Percentiles rank a stretch among this genome's conserved stretches.
phyloP scores from a whole-genome alignment of 2,329 filamentous ascomycete genomes.

The Domatiomyces catenatus region DNA sequence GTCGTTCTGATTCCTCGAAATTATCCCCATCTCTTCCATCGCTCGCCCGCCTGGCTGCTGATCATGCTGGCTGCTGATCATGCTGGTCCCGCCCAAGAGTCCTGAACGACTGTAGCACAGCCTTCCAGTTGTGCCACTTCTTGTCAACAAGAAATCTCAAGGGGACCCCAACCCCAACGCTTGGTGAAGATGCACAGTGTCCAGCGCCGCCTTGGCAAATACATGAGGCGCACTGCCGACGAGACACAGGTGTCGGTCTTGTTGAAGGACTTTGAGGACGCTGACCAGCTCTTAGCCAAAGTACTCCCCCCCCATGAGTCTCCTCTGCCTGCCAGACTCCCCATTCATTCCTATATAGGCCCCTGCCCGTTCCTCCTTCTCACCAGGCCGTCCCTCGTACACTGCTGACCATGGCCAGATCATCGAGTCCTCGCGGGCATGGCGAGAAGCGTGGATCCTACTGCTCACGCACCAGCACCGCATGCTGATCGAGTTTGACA shows the following conservation, averaged over 20 bases:
- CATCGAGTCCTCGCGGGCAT: conserved; percentile 58
- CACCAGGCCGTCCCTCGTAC: not conserved
- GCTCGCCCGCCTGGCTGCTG: not conserved
- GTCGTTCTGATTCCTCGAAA: not conserved
- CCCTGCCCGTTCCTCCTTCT: not conserved
- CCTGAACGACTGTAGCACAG: not conserved
- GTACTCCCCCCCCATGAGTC: conserved; percentile 29
- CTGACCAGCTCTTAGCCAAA: conserved; percentile 57
- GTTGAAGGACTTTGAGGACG: conserved; percentile 66
- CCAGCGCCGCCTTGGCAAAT: conserved; percentile 58
- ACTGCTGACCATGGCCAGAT: conserved; percentile 36
- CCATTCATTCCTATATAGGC: not conserved
- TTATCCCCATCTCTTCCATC: conserved; percentile 3
- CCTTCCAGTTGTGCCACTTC: too few relatives aligned
- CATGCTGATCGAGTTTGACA: conserved; percentile 52
- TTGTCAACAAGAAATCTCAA: too few relatives aligned
- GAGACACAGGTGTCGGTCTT: conserved; percentile 61
- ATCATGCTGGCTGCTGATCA: conserved; percentile 1
- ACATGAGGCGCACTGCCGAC: conserved; percentile 56
- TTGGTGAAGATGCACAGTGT: conserved; percentile 49
- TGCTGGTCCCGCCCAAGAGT: not conserved
- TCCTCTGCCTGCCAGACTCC: conserved; percentile 7
- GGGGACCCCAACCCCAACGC: not conserved
- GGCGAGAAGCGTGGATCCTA: conserved; percentile 63
- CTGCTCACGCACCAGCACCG: conserved; percentile 55